phyloP scores from a whole-genome alignment of 345 rosid genomes.

The Luvunga scandens region DNA sequence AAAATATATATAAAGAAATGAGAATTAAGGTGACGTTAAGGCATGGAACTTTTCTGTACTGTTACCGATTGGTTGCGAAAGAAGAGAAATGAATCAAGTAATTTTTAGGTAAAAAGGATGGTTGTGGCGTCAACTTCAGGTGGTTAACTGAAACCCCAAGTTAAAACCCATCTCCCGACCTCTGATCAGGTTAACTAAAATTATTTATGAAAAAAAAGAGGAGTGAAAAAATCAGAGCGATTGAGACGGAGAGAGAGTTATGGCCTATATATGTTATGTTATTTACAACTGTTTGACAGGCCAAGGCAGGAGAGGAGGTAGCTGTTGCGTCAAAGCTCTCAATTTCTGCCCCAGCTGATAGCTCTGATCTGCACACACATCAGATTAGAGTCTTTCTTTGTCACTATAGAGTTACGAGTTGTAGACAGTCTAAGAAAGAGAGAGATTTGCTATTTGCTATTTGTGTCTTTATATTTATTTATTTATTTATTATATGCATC shows the following conservation, averaged over 20 bases:
- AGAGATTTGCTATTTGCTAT: not conserved
- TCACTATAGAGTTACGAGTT: conserved; percentile 23
- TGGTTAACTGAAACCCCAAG: conserved; percentile 33
- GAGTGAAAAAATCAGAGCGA: not conserved
- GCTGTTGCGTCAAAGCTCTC: conserved; percentile 29
- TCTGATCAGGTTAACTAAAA: conserved; percentile 16
- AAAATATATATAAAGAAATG: not conserved
- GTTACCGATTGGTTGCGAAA: conserved; percentile 19
- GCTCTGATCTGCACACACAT: conserved; percentile 21
- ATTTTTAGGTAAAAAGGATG: not conserved
- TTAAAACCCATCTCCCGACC: too few species aligned
- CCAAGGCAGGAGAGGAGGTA: not conserved
- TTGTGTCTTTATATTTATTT: not conserved
- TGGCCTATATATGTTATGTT: conserved; percentile 10
- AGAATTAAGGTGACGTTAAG: conserved; percentile 15
- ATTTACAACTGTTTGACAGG: conserved; percentile 11
- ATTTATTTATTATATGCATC: too few species aligned
- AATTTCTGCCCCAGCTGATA: conserved; percentile 14
- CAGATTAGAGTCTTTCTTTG: conserved; percentile 36
- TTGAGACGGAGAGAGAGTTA: not conserved
- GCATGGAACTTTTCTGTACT: conserved; percentile 1
- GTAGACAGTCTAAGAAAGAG: conserved; percentile 21
- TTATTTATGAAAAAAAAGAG: not conserved
- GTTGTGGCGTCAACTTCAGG: conserved; percentile 54
- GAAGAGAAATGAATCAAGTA: conserved; percentile 17